Percentiles rank a stretch among this genome's conserved stretches.
Conservation (phyloP, 345 rosid species). For the Eucalyptus albens region DNA sequence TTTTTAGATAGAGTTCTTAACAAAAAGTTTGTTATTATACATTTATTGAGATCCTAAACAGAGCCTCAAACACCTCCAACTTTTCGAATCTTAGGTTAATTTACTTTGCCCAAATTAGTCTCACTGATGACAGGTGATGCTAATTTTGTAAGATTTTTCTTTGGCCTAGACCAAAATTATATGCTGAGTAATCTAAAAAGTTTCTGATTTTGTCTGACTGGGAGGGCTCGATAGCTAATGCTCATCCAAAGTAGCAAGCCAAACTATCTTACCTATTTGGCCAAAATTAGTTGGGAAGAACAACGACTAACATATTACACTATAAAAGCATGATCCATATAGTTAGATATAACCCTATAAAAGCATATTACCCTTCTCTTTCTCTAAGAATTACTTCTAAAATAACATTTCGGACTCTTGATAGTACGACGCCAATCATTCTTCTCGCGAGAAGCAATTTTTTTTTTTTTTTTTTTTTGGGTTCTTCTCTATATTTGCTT, state of each 20-base stretch:
- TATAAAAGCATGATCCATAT: background rate
- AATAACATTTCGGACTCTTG: background rate
- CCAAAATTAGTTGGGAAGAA: background rate
- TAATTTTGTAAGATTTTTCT: background rate
- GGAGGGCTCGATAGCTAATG: background rate
- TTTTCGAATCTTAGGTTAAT: background rate
- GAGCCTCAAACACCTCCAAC: background rate
- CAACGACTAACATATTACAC: background rate
- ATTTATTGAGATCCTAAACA: background rate
- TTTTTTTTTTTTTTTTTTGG: background rate
- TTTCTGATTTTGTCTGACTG: background rate
- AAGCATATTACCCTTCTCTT: background rate
- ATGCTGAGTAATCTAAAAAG: background rate
- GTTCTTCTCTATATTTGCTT: background rate
- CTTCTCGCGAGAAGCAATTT: background rate
- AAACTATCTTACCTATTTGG: background rate
- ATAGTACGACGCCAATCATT: background rate
- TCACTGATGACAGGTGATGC: background rate
- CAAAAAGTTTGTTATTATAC: background rate
- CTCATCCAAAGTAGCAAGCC: background rate
- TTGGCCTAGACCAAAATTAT: background rate
- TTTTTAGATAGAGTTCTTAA: background rate
- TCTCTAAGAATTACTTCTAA: background rate
- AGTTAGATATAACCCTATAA: background rate
- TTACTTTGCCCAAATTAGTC: background rate